Evolutionary conservation across 2,329 filamentous ascomycete species (phyloP).

Genomic region (Monosporascus sp.): DNA sequence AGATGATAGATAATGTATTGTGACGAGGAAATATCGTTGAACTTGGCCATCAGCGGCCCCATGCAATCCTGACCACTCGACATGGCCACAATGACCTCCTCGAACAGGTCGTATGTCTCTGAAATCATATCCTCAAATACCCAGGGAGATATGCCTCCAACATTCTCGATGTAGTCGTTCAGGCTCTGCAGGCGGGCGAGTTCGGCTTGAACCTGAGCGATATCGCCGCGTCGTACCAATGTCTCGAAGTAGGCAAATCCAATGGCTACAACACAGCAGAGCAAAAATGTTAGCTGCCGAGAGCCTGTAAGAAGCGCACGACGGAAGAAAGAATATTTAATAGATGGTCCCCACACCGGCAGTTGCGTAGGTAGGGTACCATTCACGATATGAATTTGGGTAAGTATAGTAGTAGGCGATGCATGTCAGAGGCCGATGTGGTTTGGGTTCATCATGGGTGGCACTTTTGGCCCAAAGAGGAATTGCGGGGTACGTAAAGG

Average conservation of each 20-base stretch:
- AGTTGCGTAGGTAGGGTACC: neutral
- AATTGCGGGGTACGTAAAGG: neutral
- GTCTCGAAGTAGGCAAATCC: slow-evolving; percentile 92
- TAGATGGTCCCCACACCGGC: neutral
- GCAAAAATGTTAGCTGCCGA: slow-evolving; percentile 8
- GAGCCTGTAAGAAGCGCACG: neutral
- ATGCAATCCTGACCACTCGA: slow-evolving; percentile 54
- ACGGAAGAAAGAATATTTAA: neutral
- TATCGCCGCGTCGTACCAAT: slow-evolving; percentile 64
- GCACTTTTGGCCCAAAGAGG: neutral
- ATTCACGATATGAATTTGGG: neutral
- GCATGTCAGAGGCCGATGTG: neutral
- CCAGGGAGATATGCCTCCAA: slow-evolving; percentile 66
- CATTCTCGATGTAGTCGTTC: slow-evolving; percentile 62
- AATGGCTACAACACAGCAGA: slow-evolving; percentile 57
- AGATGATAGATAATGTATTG: slow-evolving; percentile 81
- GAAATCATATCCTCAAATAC: slow-evolving; percentile 82
- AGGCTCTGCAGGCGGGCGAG: slow-evolving; percentile 66
- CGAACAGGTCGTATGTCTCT: slow-evolving; percentile 65
- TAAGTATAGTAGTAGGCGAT: neutral
- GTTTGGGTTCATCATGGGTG: neutral
- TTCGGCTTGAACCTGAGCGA: slow-evolving; percentile 63
- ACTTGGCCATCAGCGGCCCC: slow-evolving; percentile 53
- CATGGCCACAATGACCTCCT: slow-evolving; percentile 55
- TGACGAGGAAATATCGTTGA: slow-evolving; percentile 67